These are phyloP conservation scores for Macrolepiota albuminosa DNA, from an alignment of 768 basidiomycete genomes.

Conservation along the genomic window DNA sequence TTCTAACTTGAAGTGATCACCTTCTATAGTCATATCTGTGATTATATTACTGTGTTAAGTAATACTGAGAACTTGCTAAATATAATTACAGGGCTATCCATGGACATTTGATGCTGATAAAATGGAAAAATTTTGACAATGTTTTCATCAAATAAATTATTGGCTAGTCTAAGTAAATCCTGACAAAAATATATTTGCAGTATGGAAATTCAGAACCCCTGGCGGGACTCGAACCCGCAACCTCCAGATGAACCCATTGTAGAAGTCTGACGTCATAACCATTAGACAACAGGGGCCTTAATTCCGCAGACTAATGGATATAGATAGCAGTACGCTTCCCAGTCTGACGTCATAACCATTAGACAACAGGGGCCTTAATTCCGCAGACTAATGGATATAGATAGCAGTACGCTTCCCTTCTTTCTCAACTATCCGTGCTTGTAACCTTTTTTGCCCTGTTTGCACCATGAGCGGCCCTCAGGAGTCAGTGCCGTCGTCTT, in stretches of 20 bases:
- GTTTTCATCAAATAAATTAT: too few species aligned
- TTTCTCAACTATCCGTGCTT: background rate
- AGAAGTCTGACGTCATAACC: slow-evolving; percentile 92
- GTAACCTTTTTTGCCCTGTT: background rate
- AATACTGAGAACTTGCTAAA: too few species aligned
- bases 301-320: fast-evolving
- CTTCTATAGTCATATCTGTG: too few species aligned
- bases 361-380: slow-evolving; percentile 69
- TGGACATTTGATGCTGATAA: too few species aligned
- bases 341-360: slow-evolving; percentile 92
- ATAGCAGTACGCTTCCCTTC: background rate
- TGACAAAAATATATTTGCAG: too few species aligned
- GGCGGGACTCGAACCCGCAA: slow-evolving; percentile 86
- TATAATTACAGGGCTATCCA: too few species aligned
- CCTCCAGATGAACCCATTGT: slow-evolving; percentile 58
- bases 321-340: background rate
- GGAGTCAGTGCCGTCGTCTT: slow-evolving; percentile 7
- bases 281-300: slow-evolving; percentile 81
- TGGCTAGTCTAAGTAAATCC: too few species aligned
- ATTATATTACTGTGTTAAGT: too few species aligned
- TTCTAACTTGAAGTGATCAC: too few species aligned
- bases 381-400: fast-evolving
- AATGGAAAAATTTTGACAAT: too few species aligned
- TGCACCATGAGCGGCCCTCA: slow-evolving; percentile 14
- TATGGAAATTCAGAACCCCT: slow-evolving; percentile 39